These are phyloP conservation scores for Trametes gibbosa DNA, from an alignment of 768 basidiomycete genomes.

Conservation along the genomic window DNA sequence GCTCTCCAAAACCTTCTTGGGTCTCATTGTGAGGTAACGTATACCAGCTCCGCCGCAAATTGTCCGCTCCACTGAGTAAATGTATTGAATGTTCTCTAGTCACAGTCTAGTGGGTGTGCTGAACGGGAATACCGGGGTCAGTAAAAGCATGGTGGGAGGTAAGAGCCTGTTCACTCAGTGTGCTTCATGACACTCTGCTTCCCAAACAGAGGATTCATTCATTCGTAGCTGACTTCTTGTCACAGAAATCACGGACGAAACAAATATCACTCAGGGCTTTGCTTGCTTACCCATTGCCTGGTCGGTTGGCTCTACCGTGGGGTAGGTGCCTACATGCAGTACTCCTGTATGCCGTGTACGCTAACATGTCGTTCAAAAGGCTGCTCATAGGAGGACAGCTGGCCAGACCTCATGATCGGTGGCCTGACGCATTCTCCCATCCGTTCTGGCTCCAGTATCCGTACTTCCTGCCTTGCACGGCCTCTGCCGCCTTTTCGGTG, in stretches of 20 bases:
- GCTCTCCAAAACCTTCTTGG: conserved; percentile 33
- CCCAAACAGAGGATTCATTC: too few species aligned
- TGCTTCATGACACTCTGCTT: too few species aligned
- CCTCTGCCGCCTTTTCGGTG: conserved; percentile 27
- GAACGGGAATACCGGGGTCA: conserved; percentile 70
- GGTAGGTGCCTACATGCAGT: conserved; percentile 12
- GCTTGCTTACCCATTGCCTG: conserved; percentile 32
- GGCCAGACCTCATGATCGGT: conserved; percentile 33
- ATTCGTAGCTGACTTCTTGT: not conserved
- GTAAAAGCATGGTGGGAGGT: conserved; percentile 64
- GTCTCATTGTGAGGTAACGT: conserved; percentile 28
- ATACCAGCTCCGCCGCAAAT: too few species aligned
- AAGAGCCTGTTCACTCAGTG: not conserved
- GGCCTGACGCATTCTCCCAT: conserved; percentile 29
- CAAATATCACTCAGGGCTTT: conserved; percentile 35
- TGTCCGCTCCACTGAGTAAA: too few species aligned
- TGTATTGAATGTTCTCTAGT: conserved; percentile 29
- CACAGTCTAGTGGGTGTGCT: conserved; percentile 70
- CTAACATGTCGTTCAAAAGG: conserved; percentile 13
- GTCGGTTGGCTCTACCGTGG: conserved; percentile 29
- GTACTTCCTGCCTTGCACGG: conserved; percentile 36
- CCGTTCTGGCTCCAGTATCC: conserved; percentile 34
- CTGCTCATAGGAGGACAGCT: conserved; percentile 35
- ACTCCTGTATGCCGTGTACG: not conserved
- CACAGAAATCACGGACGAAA: conserved; percentile 34